A percentile compares a stretch with the other conserved stretches of the same genome.
phyloP scores from a whole-genome alignment of 768 basidiomycete species.

The Amanita polypyramis region DNA sequence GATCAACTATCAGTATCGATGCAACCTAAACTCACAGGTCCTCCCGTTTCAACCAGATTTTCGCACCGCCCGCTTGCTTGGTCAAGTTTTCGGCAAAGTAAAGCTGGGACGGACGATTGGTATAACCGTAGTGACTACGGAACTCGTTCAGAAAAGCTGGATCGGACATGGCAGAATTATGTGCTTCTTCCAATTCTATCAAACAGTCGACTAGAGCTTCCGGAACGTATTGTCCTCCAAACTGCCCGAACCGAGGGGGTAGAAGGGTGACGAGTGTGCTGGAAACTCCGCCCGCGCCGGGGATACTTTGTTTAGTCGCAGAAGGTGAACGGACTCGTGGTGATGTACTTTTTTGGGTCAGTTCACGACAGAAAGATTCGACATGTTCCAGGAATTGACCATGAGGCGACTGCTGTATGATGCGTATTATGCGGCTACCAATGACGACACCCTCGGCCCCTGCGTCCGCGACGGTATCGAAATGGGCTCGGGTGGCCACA shows the following conservation, averaged over 20 bases:
- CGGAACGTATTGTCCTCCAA: constrained; percentile 96
- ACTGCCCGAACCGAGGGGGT: constrained; percentile 84
- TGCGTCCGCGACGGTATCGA: constrained; percentile 71
- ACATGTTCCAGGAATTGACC: constrained; percentile 43
- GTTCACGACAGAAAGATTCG: constrained; percentile 64
- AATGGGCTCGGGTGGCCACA: constrained; percentile 83
- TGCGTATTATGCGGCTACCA: constrained; percentile 73
- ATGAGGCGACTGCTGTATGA: constrained; percentile 59
- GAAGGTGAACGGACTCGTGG: constrained; percentile 22
- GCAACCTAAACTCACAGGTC: constrained; percentile 48
- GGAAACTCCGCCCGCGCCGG: background rate
- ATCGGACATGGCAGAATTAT: constrained; percentile 78
- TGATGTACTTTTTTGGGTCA: constrained; percentile 39
- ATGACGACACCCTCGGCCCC: constrained; percentile 96
- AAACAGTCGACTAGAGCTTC: constrained; percentile 93
- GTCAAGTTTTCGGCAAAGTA: constrained; percentile 91
- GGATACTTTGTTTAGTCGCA: constrained; percentile 16
- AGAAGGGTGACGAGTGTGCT: constrained; percentile 34
- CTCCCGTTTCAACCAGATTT: constrained; percentile 96
- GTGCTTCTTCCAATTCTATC: constrained; percentile 82
- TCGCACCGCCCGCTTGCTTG: constrained; percentile 83
- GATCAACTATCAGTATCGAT: constrained; percentile 5
- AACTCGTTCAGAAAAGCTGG: constrained; percentile 92
- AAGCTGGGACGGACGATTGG: constrained; percentile 86
- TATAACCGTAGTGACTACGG: constrained; percentile 80